phyloP scores from a whole-genome alignment of 768 basidiomycete genomes.

The Exidia glandulosa region DNA sequence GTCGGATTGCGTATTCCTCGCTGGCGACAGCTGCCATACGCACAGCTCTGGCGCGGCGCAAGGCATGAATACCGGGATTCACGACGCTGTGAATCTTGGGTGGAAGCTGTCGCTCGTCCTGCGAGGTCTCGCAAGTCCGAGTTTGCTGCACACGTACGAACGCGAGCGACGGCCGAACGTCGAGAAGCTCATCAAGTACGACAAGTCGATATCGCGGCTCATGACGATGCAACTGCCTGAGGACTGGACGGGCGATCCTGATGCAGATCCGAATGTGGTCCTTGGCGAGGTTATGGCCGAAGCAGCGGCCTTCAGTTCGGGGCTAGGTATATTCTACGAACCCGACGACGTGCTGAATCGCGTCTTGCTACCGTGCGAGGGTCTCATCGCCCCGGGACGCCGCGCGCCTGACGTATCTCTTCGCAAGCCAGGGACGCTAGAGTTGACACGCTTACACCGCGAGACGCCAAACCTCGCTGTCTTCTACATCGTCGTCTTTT shows the following conservation, averaged over 20 bases:
- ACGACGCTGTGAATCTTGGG: constrained; percentile 23
- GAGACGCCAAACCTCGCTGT: constrained; percentile 7
- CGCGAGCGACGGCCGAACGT: constrained; percentile 34
- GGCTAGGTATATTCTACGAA: constrained; percentile 10
- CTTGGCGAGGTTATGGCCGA: constrained; percentile 7
- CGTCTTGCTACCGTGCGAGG: too few relatives aligned
- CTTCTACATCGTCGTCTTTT: constrained; percentile 10
- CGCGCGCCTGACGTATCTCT: constrained; percentile 9
- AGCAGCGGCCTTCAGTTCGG: constrained; percentile 10
- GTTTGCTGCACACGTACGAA: constrained; percentile 32
- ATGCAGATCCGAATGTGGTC: constrained; percentile 6
- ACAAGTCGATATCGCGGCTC: neutral
- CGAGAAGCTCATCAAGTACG: constrained; percentile 27
- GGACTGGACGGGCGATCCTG: constrained; percentile 5
- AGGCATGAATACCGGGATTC: constrained; percentile 9
- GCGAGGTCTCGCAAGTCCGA: constrained; percentile 22
- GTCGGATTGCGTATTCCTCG: constrained; percentile 6
- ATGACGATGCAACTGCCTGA: constrained; percentile 3
- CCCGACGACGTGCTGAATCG: too few relatives aligned
- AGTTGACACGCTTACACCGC: constrained; percentile 5
- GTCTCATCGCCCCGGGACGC: constrained; percentile 8
- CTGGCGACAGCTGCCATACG: constrained; percentile 9
- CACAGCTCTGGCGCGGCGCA: constrained; percentile 8
- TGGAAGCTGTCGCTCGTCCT: constrained; percentile 36
- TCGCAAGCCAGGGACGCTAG: constrained; percentile 5